Percentiles rank a stretch among this genome's conserved stretches.
Conservation (phyloP, 2,329 filamentous ascomycete genomes). For the Epichloe gansuensis region DNA sequence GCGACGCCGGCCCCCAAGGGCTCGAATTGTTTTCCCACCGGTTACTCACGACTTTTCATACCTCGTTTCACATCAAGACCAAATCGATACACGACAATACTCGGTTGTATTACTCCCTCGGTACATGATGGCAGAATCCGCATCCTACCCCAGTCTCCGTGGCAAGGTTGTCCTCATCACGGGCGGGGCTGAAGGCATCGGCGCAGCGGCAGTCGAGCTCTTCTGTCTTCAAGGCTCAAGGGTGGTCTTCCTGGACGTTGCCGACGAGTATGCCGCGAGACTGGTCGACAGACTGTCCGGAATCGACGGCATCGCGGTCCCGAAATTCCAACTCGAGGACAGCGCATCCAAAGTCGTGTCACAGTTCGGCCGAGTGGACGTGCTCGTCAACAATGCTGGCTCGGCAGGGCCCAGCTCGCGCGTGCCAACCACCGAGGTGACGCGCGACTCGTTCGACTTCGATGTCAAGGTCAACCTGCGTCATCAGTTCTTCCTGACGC, state of each 20-base stretch:
- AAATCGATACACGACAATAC: too few species aligned
- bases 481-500: constrained; percentile 51
- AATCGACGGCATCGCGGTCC: constrained; percentile 12
- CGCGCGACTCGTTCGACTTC: constrained; percentile 27
- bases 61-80: too few species aligned
- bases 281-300: constrained; percentile 16
- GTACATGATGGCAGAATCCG: constrained; percentile 10
- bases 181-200: constrained; percentile 35
- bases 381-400: constrained; percentile 77
- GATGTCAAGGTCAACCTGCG: constrained; percentile 32
- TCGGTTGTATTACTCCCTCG: neutral
- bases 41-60: too few species aligned
- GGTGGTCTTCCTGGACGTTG: constrained; percentile 32
- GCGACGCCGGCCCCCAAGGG: too few species aligned
- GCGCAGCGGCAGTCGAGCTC: constrained; percentile 28
- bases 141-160: constrained; percentile 28
- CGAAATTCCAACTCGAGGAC: constrained; percentile 22
- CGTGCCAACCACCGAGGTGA: constrained; percentile 21
- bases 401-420: constrained; percentile 12
- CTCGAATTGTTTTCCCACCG: too few species aligned
- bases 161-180: constrained; percentile 30
- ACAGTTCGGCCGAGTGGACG: constrained; percentile 42
- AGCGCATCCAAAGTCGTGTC: constrained; percentile 21
- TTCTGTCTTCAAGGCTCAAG: constrained; percentile 31
- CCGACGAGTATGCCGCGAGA: constrained; percentile 17